phyloP scores from a whole-genome alignment of 371 early-diverging fungal species.

The Batrachochytrium dendrobatidis region DNA sequence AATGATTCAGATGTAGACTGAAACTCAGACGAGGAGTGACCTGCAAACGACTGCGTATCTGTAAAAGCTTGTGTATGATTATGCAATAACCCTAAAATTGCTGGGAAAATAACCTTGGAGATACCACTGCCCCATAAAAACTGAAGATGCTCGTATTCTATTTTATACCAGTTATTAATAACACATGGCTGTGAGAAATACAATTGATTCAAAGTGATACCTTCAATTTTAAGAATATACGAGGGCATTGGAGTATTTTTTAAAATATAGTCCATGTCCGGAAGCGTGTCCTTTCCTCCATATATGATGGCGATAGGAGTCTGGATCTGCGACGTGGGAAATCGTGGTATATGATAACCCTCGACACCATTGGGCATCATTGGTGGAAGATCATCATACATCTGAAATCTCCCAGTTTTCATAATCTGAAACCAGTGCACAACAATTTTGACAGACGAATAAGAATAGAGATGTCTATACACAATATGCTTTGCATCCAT shows the following conservation, averaged over 20 bases:
- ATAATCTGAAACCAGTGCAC: slow-evolving; percentile 89
- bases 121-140: slow-evolving; percentile 41
- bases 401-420: slow-evolving; percentile 75
- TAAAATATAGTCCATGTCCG: slow-evolving; percentile 54
- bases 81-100: slow-evolving; percentile 30
- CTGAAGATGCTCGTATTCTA: slow-evolving; percentile 28
- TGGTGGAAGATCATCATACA: slow-evolving; percentile 74
- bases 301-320: slow-evolving; percentile 86
- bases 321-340: slow-evolving; percentile 75
- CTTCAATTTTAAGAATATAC: slow-evolving; percentile 25
- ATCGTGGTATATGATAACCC: slow-evolving; percentile 38
- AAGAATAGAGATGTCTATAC: slow-evolving; percentile 85
- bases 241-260: slow-evolving; percentile 23
- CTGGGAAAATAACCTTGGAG: slow-evolving; percentile 34
- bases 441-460: slow-evolving; percentile 81
- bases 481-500: slow-evolving; percentile 73
- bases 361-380: slow-evolving; percentile 20
- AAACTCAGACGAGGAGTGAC: too few relatives aligned
- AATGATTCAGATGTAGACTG: too few relatives aligned
- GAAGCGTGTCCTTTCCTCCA: slow-evolving; percentile 79
- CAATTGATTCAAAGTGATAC: background rate
- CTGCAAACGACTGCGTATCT: slow-evolving; percentile 15
- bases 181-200: background rate
- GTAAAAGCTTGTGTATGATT: slow-evolving; percentile 30
- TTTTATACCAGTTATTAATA: background rate